Base-by-base conservation (phyloP, 768 basidiomycete species). In the Cubamyces lactineus region DNA sequence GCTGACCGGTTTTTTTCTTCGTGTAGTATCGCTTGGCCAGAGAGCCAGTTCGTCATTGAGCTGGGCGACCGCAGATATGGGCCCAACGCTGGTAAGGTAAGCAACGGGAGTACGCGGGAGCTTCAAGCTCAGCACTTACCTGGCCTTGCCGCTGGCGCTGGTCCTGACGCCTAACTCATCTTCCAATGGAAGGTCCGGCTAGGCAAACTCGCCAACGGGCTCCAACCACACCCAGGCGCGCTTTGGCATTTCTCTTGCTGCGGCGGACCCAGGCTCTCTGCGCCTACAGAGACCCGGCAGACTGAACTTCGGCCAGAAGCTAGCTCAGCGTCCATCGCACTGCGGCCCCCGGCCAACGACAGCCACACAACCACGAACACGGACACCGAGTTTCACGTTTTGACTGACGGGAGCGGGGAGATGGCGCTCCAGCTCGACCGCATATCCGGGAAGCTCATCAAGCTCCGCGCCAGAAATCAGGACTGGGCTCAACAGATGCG, bases 401-500 rank as follows among this genome's bases (percentile, higher is more conserved):
- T 30, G 28, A 30, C 28, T 8, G 28, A 30, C 28, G 28, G 4
- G 28, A 8, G 28, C 28, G 28, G 28, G 28, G 8, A 30, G 28
- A 30, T 30, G 28, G 28, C 28, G 28, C 28, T 30, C 4, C 28
- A 30, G 28, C 28, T 30, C 28, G 28, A 30, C 8, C 28, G 28
- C 8, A 30, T 30, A 30, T 30, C 28, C 8, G 28, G 23, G 46
- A 48, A 12, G 16, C 8, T 21, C 5, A 11, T 48, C 1, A 7
- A 16, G 21, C 19, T 24, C 21, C 21, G 23, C 39, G 51, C 66
- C 5, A 19, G 9, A 1, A 48, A 57, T 17, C 45, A 48, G 28
- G 66, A 66, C 1, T 52, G 53, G 24, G 67, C 65, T 40, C 68
- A 69, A 47, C 68, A 69, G 66, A 66, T 66, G 57, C n/a, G 43